These are phyloP conservation scores for Colletotrichum eleusines DNA, from an alignment of 2,329 filamentous ascomycete species.

Conservation along the genomic window DNA sequence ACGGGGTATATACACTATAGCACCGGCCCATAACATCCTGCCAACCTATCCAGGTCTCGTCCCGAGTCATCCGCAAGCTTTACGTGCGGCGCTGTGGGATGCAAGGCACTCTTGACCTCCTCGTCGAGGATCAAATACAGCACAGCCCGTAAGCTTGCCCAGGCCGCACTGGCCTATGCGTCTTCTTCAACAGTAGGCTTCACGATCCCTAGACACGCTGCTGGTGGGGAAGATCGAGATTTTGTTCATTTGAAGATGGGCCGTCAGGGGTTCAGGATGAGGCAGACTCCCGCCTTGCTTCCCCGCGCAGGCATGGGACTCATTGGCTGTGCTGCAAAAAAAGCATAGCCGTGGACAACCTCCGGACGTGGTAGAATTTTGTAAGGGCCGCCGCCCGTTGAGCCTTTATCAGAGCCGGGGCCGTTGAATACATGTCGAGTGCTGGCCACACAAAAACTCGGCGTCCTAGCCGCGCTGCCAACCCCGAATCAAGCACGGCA, in stretches of 20 bases:
- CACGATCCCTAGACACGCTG: not conserved
- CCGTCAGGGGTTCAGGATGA: not conserved
- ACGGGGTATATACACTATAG: not conserved
- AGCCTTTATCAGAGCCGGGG: constrained; percentile 9
- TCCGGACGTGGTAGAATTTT: not conserved
- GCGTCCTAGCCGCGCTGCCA: not conserved
- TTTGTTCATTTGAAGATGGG: constrained; percentile 16
- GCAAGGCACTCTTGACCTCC: not conserved
- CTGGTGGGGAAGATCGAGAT: not conserved
- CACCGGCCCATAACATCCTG: no score
- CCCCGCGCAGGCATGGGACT: not conserved
- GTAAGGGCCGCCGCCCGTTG: not conserved
- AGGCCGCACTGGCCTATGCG: no score
- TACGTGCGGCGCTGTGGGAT: not conserved
- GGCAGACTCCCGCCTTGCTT: not conserved
- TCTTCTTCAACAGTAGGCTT: not conserved
- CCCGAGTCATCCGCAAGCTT: not conserved
- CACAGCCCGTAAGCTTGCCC: no score
- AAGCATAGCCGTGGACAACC: not conserved
- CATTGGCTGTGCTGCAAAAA: not conserved
- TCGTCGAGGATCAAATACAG: not conserved
- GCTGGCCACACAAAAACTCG: not conserved
- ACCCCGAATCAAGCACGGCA: not conserved
- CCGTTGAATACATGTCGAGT: not conserved
- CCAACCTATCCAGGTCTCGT: no score